phyloP scores from a whole-genome alignment of 208 protist species.

The Kentomonas sorsogonicus region DNA sequence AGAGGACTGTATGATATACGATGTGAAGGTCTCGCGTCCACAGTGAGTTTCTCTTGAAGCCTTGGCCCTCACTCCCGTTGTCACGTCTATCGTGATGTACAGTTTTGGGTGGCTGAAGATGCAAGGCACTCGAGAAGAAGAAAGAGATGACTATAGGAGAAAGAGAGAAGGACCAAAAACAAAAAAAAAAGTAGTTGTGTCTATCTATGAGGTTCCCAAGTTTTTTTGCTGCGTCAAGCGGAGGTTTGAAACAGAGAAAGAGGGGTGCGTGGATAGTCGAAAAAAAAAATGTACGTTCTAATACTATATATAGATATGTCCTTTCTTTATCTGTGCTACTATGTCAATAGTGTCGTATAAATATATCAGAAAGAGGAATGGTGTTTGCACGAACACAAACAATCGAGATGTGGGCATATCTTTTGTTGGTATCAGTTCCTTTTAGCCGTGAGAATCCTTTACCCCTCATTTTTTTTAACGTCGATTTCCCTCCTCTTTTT shows the following conservation, averaged over 20 bases:
- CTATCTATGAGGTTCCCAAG: background rate
- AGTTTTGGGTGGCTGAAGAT: background rate
- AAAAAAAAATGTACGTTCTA: slow-evolving; percentile 10
- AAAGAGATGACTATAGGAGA: slow-evolving; percentile 12
- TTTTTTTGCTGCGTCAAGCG: slow-evolving; percentile 11
- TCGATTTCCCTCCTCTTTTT: too few species aligned
- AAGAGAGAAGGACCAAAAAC: slow-evolving; percentile 5
- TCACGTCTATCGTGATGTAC: slow-evolving; percentile 6
- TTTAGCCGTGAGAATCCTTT: too few species aligned
- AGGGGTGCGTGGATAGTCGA: slow-evolving; percentile 10
- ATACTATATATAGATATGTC: too few species aligned
- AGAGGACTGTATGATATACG: background rate
- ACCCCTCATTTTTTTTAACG: too few species aligned
- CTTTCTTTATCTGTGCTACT: too few species aligned
- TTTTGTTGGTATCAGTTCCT: too few species aligned
- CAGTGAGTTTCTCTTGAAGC: too few species aligned
- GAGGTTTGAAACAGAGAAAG: slow-evolving; percentile 16
- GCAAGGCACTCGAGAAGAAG: background rate
- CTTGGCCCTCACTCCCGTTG: background rate
- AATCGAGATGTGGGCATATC: background rate
- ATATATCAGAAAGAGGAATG: slow-evolving; percentile 1
- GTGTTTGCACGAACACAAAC: slow-evolving; percentile 2
- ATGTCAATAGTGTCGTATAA: background rate
- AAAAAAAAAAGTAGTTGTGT: background rate
- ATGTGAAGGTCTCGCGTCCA: too few species aligned